Base-by-base conservation (phyloP, 306 rosid genomes). In the Casuarina glauca region DNA sequence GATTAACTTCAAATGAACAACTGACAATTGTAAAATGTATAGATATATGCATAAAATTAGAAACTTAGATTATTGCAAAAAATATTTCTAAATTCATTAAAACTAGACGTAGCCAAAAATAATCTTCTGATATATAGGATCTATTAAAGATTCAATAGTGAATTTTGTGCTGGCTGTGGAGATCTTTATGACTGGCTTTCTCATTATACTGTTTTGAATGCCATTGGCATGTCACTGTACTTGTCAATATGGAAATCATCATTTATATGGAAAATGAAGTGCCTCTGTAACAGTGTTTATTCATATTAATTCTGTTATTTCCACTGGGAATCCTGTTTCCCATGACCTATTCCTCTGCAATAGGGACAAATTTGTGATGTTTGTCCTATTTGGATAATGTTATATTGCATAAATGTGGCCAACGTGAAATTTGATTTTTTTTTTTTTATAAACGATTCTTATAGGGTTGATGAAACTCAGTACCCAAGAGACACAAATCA, bases 381-480 rank as follows among this genome's bases (percentile, higher is more conserved):
- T 76, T 52, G 66, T 67, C 45, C 62, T 66, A 51, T 9, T 20
- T 79, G 20, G 39, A 15, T 62, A 32, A 44, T 12, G 36, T 45
- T 69, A 26, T 69, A 53, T 44, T 64, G 9, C 41, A 19, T 79
- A 62, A 26, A 77, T 80, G 71, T 73, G 4, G 48, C 57, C 58
- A 76, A 32, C 54, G 43, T 62, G 69, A 78, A 79, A 76, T 69
- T 76, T 54, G 73, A 42, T 67, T 50, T 60, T 61, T 49, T 69
- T 82, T 64, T 36, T 64, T 1, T 68, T 39, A 17, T 80, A 26
- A 26, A 26, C 32, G 46, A 20, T 52, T 82, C 76, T 76, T 82
- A 66, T 75, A 95, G 97, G 32, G 86, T 93, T 82, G 91, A 91
- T 76, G 97, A 91, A 87, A 82, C 73, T 70, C 90, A 80, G 70